Evolutionary conservation across 305 asterid genomes (phyloP).

Genomic region (Fraxinus latifolia): DNA sequence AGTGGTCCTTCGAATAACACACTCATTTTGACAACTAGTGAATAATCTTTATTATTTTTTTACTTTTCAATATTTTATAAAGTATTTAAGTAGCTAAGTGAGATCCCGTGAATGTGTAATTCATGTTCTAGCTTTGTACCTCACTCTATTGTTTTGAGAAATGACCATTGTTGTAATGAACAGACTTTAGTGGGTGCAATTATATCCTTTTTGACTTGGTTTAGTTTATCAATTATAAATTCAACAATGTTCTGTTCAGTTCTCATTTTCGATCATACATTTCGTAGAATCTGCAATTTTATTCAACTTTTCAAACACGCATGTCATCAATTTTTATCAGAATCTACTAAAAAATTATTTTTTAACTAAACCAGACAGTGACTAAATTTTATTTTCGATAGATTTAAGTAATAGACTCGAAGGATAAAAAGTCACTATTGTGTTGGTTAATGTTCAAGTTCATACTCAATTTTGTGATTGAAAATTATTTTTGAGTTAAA

Average conservation of each 20-base stretch:
- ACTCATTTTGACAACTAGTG: background rate
- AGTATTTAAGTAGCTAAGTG: background rate
- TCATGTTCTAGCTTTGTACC: background rate
- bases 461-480: background rate
- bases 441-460: background rate
- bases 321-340: no score
- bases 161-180: background rate
- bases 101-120: background rate
- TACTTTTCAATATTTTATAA: background rate
- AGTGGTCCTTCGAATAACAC: background rate
- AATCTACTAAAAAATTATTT: no score
- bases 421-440: background rate
- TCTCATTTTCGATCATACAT: background rate
- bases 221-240: background rate
- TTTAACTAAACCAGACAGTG: no score
- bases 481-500: no score
- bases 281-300: no score
- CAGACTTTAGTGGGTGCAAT: background rate
- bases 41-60: background rate
- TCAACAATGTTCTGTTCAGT: background rate
- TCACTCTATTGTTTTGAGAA: background rate
- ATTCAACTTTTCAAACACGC: background rate
- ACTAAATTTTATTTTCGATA: background rate
- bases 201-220: background rate
- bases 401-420: background rate